Conservation (phyloP, 306 rosid genomes). For the Pterocarpus macrocarpus region DNA sequence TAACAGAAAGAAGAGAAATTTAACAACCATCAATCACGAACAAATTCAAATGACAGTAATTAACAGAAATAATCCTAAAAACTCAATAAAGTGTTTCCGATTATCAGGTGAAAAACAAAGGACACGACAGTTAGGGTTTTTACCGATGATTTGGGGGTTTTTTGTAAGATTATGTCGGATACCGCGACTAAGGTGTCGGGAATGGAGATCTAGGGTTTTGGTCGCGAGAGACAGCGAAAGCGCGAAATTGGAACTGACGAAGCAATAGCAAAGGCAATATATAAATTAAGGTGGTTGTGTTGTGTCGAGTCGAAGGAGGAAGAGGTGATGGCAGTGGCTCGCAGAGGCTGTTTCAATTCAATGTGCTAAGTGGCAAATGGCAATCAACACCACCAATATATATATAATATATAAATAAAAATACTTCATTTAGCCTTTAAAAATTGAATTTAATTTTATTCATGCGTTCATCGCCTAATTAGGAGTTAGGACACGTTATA, state of each 20-base stretch:
- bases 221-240: background rate
- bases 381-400: background rate
- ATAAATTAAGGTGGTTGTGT: too few species aligned
- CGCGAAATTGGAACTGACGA: background rate
- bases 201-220: constrained; percentile 59
- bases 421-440: too few species aligned
- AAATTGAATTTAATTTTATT: too few species aligned
- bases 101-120: background rate
- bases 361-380: background rate
- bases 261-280: background rate
- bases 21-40: constrained; percentile 21
- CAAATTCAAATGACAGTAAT: background rate
- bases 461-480: too few species aligned
- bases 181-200: constrained; percentile 29
- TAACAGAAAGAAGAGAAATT: background rate
- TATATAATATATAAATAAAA: too few species aligned
- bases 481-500: too few species aligned
- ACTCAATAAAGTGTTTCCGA: background rate
- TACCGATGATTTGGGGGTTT: constrained; percentile 46
- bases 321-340: too few species aligned
- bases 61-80: background rate
- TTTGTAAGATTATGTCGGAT: background rate
- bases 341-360: too few species aligned
- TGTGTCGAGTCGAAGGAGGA: too few species aligned
- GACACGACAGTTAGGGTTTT: constrained; percentile 41